Base-by-base conservation (phyloP, 192 early-diverging fungal genomes). In the Coemansia sp. region DNA sequence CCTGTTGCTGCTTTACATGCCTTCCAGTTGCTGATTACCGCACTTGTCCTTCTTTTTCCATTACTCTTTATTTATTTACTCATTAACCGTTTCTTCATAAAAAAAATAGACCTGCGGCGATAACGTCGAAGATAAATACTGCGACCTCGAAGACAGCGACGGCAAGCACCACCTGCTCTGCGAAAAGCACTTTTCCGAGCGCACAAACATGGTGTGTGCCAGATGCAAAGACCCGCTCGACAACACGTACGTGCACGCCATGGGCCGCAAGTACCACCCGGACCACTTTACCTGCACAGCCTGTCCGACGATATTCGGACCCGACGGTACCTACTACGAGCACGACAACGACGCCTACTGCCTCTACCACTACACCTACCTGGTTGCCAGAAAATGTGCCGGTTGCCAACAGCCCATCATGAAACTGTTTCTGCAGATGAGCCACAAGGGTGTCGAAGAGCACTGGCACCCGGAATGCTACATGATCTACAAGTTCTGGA, bases 391-490 rank as follows among this genome's bases (percentile, higher is more conserved):
- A 60, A 93, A 92, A 68, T 99, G 98, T 79, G 92, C 94, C n/a
- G 96, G 98, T 15, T 99, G 98, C 75, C 85, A 93, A 68, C 95
- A 91, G 57, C 93, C 95, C 18, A 96, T 99, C 65, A 81, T 99
- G 72, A 94, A 96, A 79, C 95, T 95, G 73, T 99, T 95, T 88
- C 88, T 99, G 51, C 95, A 99, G 77, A 94, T 96, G 72, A 92
- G 87, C 66, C 83, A 91, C 56, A 92, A 90, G 61, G 82, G 77
- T 28, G 77, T 69, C 35, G 85, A 88, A 48, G 94, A 96, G 72
- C 94, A 96, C 74, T 99, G 98, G 98, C 98, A 99, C 77, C 96
- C 96, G 6, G 94, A 96, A 73, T 99, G 98, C 78, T 99, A 99
- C 83, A 98, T 98, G 98, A 98, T 99, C 56, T 94, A 95, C 85